phyloP scores from a whole-genome alignment of 1,139 yeast genomes.

The Protomyces lactucae-debilis region DNA sequence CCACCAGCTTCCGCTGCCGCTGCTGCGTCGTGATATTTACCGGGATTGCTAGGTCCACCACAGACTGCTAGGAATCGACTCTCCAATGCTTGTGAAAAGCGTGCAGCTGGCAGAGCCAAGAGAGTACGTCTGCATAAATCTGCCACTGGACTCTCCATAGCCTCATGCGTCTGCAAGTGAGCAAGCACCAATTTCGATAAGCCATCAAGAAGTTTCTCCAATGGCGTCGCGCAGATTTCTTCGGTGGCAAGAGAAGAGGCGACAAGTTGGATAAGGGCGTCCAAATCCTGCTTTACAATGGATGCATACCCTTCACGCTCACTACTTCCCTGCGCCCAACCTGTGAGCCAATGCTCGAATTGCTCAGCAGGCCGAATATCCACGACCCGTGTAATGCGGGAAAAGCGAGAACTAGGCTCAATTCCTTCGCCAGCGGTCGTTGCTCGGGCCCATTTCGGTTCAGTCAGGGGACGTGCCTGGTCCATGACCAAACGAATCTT shows the following conservation, averaged over 20 bases:
- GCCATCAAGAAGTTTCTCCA: neutral
- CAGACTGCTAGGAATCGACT: slow-evolving; percentile 1
- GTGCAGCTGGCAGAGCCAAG: slow-evolving; percentile 10
- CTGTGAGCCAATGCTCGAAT: slow-evolving; percentile 3
- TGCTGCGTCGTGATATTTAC: neutral
- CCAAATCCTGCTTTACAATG: neutral
- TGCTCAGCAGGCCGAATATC: slow-evolving; percentile 18
- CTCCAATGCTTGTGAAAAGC: slow-evolving; percentile 20
- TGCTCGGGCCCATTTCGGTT: slow-evolving; percentile 35
- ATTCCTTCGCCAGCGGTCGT: slow-evolving; percentile 33
- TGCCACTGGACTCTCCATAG: neutral
- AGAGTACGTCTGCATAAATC: slow-evolving; percentile 7
- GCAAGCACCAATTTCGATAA: neutral
- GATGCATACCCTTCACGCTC: neutral
- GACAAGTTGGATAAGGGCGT: neutral
- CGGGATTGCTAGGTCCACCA: neutral
- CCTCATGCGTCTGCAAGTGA: neutral
- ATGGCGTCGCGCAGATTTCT: neutral
- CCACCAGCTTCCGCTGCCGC: neutral
- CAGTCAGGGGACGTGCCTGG: slow-evolving; percentile 33
- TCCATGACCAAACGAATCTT: slow-evolving; percentile 34
- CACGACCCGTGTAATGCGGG: slow-evolving; percentile 23
- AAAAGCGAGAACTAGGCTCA: slow-evolving; percentile 34
- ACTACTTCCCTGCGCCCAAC: slow-evolving; percentile 10
- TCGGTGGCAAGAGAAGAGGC: slow-evolving; percentile 7